Conservation (phyloP, 2,329 filamentous ascomycete genomes). For the Claviceps digitariae region DNA sequence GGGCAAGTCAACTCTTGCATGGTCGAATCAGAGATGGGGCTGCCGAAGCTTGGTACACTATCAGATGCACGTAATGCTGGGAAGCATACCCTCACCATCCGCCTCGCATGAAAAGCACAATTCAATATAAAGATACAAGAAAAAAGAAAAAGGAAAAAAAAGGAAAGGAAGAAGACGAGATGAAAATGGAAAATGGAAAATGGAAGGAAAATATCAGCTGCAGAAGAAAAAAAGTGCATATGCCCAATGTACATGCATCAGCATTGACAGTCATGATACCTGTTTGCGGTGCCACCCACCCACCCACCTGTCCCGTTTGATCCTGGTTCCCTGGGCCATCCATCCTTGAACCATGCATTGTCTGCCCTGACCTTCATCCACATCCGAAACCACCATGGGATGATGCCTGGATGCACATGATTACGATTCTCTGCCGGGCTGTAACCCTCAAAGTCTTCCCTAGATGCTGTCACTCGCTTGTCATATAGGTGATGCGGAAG, state of each 20-base stretch:
- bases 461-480: neutral
- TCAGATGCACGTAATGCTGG: neutral
- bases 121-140: neutral
- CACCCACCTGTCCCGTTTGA: neutral
- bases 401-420: neutral
- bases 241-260: neutral
- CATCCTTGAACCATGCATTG: neutral
- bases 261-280: neutral
- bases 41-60: neutral
- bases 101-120: neutral
- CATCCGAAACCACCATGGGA: neutral
- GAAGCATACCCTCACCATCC: neutral
- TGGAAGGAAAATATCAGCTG: no score
- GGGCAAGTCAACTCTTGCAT: neutral
- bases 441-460: neutral
- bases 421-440: neutral
- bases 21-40: neutral
- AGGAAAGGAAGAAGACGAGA: neutral
- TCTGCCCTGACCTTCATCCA: neutral
- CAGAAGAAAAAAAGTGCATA: neutral
- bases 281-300: neutral
- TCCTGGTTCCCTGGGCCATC: neutral
- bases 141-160: no score
- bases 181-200: neutral
- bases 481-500: neutral